Evolutionary conservation across 371 early-diverging fungal species (phyloP).

Genomic region (Thermomucor indicae-seudaticae): DNA sequence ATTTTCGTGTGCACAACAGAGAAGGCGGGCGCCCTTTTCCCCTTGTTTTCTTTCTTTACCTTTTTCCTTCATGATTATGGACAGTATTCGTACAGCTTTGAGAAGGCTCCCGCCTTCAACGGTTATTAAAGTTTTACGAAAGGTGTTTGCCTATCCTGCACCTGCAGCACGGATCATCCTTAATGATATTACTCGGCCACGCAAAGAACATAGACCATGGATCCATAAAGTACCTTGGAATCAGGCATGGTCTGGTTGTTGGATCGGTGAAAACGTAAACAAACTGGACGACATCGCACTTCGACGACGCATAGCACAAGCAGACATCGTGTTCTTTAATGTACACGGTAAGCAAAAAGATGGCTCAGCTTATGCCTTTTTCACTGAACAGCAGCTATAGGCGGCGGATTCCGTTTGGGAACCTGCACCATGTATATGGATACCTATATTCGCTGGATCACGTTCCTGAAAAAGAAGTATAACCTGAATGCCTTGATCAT

Average conservation of each 20-base stretch:
- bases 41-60: slow-evolving; percentile 10
- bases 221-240: slow-evolving; percentile 35
- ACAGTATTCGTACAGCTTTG: slow-evolving; percentile 29
- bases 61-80: slow-evolving; percentile 16
- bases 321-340: slow-evolving; percentile 37
- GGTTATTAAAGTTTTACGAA: slow-evolving; percentile 31
- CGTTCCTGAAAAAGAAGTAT: slow-evolving; percentile 24
- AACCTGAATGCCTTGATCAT: slow-evolving; percentile 37
- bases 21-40: too few species aligned
- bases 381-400: slow-evolving; percentile 8
- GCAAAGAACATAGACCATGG: slow-evolving; percentile 34
- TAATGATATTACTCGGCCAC: slow-evolving; percentile 35
- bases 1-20: not conserved
- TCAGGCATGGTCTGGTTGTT: slow-evolving; percentile 37
- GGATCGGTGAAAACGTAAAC: slow-evolving; percentile 35
- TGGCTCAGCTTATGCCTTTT: not conserved
- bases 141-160: slow-evolving; percentile 34
- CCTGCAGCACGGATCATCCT: slow-evolving; percentile 35
- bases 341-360: slow-evolving; percentile 29
- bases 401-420: slow-evolving; percentile 41
- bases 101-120: slow-evolving; percentile 34
- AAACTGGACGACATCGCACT: slow-evolving; percentile 16
- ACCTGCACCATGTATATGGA: slow-evolving; percentile 32
- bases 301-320: slow-evolving; percentile 20
- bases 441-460: slow-evolving; percentile 37